Conservation (phyloP, 495 filamentous ascomycete genomes). For the Lasiosphaeriaceae sp. region DNA sequence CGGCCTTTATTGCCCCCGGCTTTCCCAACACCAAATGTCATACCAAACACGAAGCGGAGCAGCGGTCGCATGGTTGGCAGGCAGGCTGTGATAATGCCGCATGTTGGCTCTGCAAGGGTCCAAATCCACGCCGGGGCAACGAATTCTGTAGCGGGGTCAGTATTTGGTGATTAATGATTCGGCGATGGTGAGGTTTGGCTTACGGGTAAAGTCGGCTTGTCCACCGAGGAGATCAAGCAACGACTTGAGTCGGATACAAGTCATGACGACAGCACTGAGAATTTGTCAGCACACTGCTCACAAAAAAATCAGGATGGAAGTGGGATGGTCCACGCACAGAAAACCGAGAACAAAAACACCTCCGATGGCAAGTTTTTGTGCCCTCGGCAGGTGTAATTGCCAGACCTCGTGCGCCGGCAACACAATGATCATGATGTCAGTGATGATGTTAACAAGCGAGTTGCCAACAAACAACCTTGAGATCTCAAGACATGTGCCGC, state of each 20-base stretch:
- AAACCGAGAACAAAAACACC: slow-evolving; percentile 6
- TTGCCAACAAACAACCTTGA: not conserved
- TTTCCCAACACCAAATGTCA: not conserved
- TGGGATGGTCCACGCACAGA: not conserved
- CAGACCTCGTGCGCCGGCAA: slow-evolving; percentile 6
- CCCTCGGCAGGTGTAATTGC: slow-evolving; percentile 1
- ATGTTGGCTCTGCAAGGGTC: slow-evolving; percentile 3
- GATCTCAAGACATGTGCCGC: not conserved
- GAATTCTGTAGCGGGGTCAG: not conserved
- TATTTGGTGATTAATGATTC: no score
- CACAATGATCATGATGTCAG: slow-evolving; percentile 6
- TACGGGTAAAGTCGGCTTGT: slow-evolving; percentile 3
- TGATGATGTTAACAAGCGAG: slow-evolving; percentile 8
- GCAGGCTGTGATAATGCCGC: not conserved
- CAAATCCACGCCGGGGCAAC: slow-evolving; percentile 4
- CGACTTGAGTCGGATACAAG: not conserved
- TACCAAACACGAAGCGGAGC: slow-evolving; percentile 3
- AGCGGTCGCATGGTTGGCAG: slow-evolving; percentile 8
- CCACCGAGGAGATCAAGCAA: not conserved
- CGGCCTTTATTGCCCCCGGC: not conserved
- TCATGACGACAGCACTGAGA: slow-evolving; percentile 1
- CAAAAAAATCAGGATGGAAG: not conserved
- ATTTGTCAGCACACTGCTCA: not conserved
- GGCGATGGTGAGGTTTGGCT: not conserved
- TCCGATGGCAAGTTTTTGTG: slow-evolving; percentile 3